Base-by-base conservation (phyloP, 768 basidiomycete genomes). In the Antrodiella citrinella region DNA sequence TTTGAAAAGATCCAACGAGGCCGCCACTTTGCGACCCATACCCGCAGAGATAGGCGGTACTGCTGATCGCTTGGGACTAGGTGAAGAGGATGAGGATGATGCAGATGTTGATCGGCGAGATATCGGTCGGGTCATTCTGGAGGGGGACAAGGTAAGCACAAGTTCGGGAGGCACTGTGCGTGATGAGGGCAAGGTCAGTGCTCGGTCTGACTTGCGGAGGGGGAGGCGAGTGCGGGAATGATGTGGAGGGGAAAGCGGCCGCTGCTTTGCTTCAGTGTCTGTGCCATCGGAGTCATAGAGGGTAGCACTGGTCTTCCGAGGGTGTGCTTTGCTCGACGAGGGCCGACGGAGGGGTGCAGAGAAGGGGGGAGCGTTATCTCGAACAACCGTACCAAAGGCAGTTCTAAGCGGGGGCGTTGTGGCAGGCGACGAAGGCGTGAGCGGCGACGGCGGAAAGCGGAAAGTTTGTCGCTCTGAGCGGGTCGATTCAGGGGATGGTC, bases 21-120 rank as follows among this genome's bases (percentile, higher is more conserved):
- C 87, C 1, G 89, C 89, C 25, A 91, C 88, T 64, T 91, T 91
- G 57, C 89, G 80, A 24, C 86, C 83, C 44, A 82, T 85, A 18
- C 80, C 81, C 1, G 64, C 50, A n/a, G 60, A 53, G 15, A 57
- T 48, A 21, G 51, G 52, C 11, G 60, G 53, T 7, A 57, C 54
- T 5, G 52, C 49, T 2, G 39, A 45, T n/a, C 54, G 56, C 41
- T 49, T 51, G 2, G 54, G 50, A 11, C 54, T 54, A 19, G 57
- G 54, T 19, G 60, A 54, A 3, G 62, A 61, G 26, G 58, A 59
- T 2, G 61, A 55, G 24, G 62, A 58, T 1, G 62, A 62, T 10
- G 62, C 60, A 23, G 57, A 59, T 35, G 56, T 52, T 10, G 60
- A 58, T 42, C 59, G 53, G 23, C 60, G 50, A 10, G 60, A 57